A percentile compares a stretch with the other conserved stretches of the same genome.
Evolutionary conservation across 768 basidiomycete species (phyloP).

Genomic region (Tulasnella sp.): DNA sequence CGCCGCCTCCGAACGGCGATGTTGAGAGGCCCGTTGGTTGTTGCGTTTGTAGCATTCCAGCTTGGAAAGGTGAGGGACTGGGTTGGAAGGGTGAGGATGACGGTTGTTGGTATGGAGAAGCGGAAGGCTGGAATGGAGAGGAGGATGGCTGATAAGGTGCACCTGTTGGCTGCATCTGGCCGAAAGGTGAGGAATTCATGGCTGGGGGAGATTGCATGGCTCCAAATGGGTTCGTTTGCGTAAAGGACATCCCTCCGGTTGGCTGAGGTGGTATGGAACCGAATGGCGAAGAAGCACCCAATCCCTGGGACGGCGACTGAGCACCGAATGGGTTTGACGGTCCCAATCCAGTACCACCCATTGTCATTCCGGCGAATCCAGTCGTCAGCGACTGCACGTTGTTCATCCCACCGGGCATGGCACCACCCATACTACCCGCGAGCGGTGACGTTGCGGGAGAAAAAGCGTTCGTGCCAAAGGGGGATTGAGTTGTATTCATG

Average conservation of each 20-base stretch:
- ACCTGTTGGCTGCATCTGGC: background rate
- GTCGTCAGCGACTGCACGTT: background rate
- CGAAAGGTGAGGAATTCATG: background rate
- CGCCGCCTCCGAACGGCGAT: background rate
- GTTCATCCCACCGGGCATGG: background rate
- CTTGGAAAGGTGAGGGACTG: background rate
- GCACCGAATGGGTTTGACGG: background rate
- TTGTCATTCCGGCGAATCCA: background rate
- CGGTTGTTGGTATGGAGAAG: background rate
- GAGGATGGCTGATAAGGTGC: background rate
- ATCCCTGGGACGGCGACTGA: background rate
- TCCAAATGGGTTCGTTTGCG: background rate
- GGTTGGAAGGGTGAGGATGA: slow-evolving; percentile 5
- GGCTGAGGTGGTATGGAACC: background rate
- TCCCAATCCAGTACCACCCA: background rate
- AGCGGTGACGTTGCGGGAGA: slow-evolving; percentile 27
- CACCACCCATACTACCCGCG: slow-evolving; percentile 20
- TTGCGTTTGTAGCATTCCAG: background rate
- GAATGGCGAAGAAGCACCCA: background rate
- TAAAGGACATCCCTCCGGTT: background rate
- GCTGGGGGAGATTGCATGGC: background rate
- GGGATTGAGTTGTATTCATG: background rate
- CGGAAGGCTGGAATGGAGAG: background rate
- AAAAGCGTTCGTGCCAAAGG: slow-evolving; percentile 20
- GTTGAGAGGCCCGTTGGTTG: background rate